A percentile compares a stretch with the other conserved stretches of the same genome.
Conservation (phyloP, 148 eudicot species). For the Pharnaceum exiguum region DNA sequence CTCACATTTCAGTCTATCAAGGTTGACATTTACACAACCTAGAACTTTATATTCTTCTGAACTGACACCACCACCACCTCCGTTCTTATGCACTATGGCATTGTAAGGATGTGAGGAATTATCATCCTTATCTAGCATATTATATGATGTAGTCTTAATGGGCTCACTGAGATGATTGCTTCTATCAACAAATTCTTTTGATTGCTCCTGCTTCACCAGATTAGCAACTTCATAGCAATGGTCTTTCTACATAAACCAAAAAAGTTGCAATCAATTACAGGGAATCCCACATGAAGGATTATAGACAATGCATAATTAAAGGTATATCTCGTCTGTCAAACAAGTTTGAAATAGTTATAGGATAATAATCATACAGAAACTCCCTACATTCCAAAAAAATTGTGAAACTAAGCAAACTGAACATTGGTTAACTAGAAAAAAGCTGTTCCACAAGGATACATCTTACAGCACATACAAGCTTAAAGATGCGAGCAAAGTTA, state of each 20-base stretch:
- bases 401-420: too few species aligned
- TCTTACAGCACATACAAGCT: too few species aligned
- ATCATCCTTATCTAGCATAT: constrained; percentile 10
- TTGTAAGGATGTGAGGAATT: constrained; percentile 12
- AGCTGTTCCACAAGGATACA: too few species aligned
- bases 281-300: background rate
- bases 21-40: constrained; percentile 3
- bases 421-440: too few species aligned
- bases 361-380: too few species aligned
- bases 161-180: constrained; percentile 8
- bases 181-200: constrained; percentile 1
- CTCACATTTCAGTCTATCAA: constrained; percentile 18
- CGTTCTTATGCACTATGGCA: constrained; percentile 10
- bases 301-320: background rate
- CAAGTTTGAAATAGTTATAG: too few species aligned
- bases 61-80: constrained; percentile 2
- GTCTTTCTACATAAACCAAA: constrained; percentile 18
- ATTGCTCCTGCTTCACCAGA: constrained; percentile 1
- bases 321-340: too few species aligned
- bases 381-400: too few species aligned
- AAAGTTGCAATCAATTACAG: background rate
- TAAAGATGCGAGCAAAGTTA: too few species aligned
- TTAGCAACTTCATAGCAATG: constrained; percentile 1
- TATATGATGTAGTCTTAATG: background rate
- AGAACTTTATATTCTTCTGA: constrained; percentile 8